Percentiles rank a stretch among this genome's conserved stretches.
Conservation (phyloP, 352 stramenopile genomes). For the Pythium grandisporangium region DNA sequence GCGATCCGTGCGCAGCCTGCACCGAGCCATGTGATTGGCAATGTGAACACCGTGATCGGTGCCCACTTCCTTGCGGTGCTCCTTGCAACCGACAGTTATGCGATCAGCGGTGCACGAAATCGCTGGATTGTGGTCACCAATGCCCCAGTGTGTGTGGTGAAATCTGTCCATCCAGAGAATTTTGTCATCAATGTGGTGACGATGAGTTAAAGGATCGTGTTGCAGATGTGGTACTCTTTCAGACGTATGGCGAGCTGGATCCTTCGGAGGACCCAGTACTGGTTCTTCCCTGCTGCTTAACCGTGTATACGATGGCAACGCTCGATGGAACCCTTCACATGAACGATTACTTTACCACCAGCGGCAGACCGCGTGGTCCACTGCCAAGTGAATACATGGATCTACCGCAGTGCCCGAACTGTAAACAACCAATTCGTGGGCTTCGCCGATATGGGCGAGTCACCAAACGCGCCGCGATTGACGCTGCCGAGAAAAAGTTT, state of each 20-base stretch:
- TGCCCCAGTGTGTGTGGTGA: slow-evolving; percentile 75
- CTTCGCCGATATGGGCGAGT: slow-evolving; percentile 33
- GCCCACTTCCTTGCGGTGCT: slow-evolving; percentile 43
- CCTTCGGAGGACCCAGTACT: slow-evolving; percentile 59
- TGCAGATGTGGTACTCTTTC: slow-evolving; percentile 60
- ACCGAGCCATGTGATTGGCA: slow-evolving; percentile 61
- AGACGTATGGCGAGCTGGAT: slow-evolving; percentile 47
- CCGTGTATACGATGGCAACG: slow-evolving; percentile 51
- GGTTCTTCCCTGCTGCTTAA: slow-evolving; percentile 53
- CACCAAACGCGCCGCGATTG: slow-evolving; percentile 27
- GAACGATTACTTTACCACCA: too few species aligned
- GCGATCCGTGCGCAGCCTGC: slow-evolving; percentile 50
- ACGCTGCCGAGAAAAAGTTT: slow-evolving; percentile 39
- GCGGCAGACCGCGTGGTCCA: too few species aligned
- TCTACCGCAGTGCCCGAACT: slow-evolving; percentile 33
- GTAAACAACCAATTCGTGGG: slow-evolving; percentile 24
- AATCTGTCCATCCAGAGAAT: slow-evolving; percentile 35
- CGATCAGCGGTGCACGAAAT: slow-evolving; percentile 34
- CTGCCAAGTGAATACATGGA: slow-evolving; percentile 17
- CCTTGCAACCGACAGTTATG: slow-evolving; percentile 36
- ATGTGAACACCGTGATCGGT: slow-evolving; percentile 48
- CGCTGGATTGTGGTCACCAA: slow-evolving; percentile 52
- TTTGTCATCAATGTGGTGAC: slow-evolving; percentile 48
- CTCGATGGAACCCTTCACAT: too few species aligned
- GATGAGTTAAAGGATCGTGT: slow-evolving; percentile 21